Conservation (phyloP, 2,329 filamentous ascomycete species). For the Colletotrichum chlorophyti region DNA sequence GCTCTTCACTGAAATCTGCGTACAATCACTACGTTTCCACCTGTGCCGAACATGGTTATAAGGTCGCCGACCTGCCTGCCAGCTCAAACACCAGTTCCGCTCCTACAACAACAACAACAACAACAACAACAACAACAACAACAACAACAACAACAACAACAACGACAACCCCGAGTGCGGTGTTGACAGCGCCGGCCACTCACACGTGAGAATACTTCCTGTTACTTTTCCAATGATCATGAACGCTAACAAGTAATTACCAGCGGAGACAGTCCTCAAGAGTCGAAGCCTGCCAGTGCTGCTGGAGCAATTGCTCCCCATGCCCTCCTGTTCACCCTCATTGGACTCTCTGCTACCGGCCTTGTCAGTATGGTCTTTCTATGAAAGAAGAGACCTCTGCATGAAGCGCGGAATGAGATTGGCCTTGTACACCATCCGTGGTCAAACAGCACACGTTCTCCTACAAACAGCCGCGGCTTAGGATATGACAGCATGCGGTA, state of each 20-base stretch:
- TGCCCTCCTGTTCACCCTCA: conserved; percentile 9
- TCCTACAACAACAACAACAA: no score
- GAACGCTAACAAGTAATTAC: neutral
- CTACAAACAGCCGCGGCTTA: no score
- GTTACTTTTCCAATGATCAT: neutral
- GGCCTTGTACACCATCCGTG: neutral
- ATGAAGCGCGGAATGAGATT: neutral
- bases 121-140: no score
- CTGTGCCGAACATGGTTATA: conserved; percentile 15
- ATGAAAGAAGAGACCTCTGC: no score
- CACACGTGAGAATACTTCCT: neutral
- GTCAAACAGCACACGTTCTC: conserved; percentile 6
- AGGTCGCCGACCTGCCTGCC: conserved; percentile 6
- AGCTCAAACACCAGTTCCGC: neutral
- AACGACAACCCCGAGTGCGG: no score
- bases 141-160: no score
- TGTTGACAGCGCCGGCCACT: neutral
- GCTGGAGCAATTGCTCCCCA: conserved; percentile 24
- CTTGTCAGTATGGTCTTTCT: conserved; percentile 18
- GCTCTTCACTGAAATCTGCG: conserved; percentile 8
- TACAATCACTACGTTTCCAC: conserved; percentile 20
- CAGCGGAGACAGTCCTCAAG: neutral
- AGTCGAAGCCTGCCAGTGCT: conserved; percentile 18
- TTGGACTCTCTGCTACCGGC: conserved; percentile 15
- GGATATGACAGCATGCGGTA: no score